These are phyloP conservation scores for Cyanodermella asteris DNA, from an alignment of 2,329 filamentous ascomycete genomes.

Conservation along the genomic window DNA sequence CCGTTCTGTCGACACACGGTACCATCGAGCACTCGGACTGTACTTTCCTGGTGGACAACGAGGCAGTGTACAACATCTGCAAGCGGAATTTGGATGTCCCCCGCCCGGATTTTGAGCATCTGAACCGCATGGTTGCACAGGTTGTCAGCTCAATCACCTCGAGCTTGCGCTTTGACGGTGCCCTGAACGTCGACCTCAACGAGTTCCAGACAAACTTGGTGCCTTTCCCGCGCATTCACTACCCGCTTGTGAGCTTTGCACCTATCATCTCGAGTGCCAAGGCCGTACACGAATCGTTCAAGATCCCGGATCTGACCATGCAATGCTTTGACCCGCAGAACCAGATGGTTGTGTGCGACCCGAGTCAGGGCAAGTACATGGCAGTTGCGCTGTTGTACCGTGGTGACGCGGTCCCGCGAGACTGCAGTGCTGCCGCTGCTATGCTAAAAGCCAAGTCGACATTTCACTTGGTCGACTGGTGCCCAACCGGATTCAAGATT, in stretches of 20 bases:
- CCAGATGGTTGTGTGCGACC: constrained; percentile 40
- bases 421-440: constrained; percentile 36
- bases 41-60: constrained; percentile 47
- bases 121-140: constrained; percentile 45
- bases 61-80: constrained; percentile 48
- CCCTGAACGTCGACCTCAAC: constrained; percentile 44
- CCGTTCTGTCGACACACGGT: constrained; percentile 31
- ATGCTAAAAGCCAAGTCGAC: constrained; percentile 41
- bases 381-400: constrained; percentile 44
- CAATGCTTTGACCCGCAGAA: constrained; percentile 47
- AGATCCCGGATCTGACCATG: constrained; percentile 51
- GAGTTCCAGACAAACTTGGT: constrained; percentile 51
- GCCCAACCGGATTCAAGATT: constrained; percentile 46
- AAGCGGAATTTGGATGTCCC: constrained; percentile 41
- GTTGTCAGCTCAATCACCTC: constrained; percentile 47
- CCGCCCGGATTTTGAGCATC: constrained; percentile 40
- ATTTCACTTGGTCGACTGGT: constrained; percentile 48
- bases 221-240: constrained; percentile 45
- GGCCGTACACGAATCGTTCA: constrained; percentile 73
- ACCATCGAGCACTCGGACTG: constrained; percentile 48
- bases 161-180: constrained; percentile 42
- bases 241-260: constrained; percentile 42
- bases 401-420: constrained; percentile 41
- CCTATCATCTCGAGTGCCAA: constrained; percentile 45
- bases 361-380: constrained; percentile 41